Conservation (phyloP, 345 rosid species). For the Rhizophora mangle region DNA sequence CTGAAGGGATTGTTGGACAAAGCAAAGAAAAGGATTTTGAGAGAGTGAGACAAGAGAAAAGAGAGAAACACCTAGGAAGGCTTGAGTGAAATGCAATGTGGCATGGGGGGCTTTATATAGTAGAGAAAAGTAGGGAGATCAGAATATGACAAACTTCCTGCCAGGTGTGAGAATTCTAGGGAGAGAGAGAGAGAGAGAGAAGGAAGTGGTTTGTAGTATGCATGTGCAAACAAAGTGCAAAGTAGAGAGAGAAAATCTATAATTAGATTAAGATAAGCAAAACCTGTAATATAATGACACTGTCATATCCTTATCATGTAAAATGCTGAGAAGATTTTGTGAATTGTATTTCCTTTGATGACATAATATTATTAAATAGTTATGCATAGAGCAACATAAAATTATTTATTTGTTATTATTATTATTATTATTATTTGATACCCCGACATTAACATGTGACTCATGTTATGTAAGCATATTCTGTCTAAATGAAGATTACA, state of each 20-base stretch:
- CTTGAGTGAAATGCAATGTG: conserved; percentile 13
- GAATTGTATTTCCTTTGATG: too few relatives aligned
- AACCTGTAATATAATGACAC: too few relatives aligned
- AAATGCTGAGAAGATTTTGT: too few relatives aligned
- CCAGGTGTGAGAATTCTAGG: background rate
- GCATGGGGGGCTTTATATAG: conserved; percentile 25
- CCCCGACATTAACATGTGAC: too few relatives aligned
- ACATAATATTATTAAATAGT: too few relatives aligned
- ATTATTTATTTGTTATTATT: too few relatives aligned
- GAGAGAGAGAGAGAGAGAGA: background rate
- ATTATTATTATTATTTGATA: too few relatives aligned
- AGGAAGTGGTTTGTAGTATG: background rate
- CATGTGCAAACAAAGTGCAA: background rate
- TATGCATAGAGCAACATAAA: too few relatives aligned
- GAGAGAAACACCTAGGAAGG: background rate
- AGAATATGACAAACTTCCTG: conserved; percentile 1
- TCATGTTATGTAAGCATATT: too few relatives aligned
- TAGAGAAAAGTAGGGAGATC: conserved; percentile 6
- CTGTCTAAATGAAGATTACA: too few relatives aligned
- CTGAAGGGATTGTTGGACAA: conserved; percentile 10
- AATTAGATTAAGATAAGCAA: too few relatives aligned
- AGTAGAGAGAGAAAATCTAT: background rate
- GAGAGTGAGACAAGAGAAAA: background rate
- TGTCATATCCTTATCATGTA: too few relatives aligned
- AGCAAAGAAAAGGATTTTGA: background rate